Base-by-base conservation (phyloP, 148 eudicot species). In the Fagopyrum tataricum region DNA sequence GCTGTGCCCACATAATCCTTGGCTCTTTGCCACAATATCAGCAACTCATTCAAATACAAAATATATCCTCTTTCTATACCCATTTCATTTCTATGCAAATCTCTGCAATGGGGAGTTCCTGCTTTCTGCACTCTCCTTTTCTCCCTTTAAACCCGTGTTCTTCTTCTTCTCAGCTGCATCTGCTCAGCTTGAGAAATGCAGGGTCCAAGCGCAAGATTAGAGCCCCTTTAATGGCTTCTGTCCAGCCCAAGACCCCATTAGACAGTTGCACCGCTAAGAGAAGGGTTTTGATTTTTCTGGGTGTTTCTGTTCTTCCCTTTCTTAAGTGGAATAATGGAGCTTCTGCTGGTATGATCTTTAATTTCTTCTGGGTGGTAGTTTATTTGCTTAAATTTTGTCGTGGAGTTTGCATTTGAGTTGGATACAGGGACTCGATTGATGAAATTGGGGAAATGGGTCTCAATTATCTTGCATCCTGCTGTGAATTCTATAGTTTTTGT, bases 271-370 rank as follows among this genome's bases (percentile, higher is more conserved):
- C 70, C 52, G 81, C 74, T 68, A 78, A 78, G 41, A 84, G 92
- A 80, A 87, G 89, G 79, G 84, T 82, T 9, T 67, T 89, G 69
- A 58, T 87, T 37, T 71, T 87, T 61, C 73, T 93, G 80, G 97
- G 98, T 69, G 24, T 87, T 55, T 86, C 91, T 21, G 71, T 86
- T 68, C 71, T 89, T 53, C 95, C 94, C 2, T 71, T 93, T 71
- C 73, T 88, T 59, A 82, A 80, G 7, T 75, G 82, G 75, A 86
- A 78, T 49, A 82, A 77, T 39, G 49, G 51, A 24, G 83, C 80
- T 52, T 49, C 79, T 69, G 14, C 79, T 71, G 92, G 86, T 87
- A 73, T 75, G 74, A 78, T 79, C 46, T 7, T 46, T 64, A 55
- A 41, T 72, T 20, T 18, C 61, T 55, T 55, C 26, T 24, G 62